Evolutionary conservation across 2,329 filamentous ascomycete species (phyloP).

Genomic region (Calonectria crousiana): DNA sequence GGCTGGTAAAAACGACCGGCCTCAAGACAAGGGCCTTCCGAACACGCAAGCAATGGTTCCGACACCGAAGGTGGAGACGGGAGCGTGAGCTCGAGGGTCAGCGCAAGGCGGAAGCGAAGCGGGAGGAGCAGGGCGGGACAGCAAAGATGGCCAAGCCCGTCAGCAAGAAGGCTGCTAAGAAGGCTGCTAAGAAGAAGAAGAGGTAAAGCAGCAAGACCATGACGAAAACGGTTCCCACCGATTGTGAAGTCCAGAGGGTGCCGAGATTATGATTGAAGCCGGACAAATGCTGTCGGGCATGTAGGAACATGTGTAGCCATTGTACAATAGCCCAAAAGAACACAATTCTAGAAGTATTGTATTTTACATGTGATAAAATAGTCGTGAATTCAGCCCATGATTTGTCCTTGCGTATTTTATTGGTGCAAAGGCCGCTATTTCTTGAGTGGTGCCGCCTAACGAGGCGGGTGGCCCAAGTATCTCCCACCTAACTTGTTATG

Average conservation of each 20-base stretch:
- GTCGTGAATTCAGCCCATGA: background rate
- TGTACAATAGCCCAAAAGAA: slow-evolving; percentile 37
- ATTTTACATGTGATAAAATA: slow-evolving; percentile 8
- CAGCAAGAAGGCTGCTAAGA: slow-evolving; percentile 54
- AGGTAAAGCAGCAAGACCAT: slow-evolving; percentile 38
- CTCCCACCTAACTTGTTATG: slow-evolving; percentile 10
- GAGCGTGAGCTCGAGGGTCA: slow-evolving; percentile 58
- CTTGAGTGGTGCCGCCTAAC: background rate
- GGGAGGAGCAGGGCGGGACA: slow-evolving; percentile 48
- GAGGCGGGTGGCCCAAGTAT: slow-evolving; percentile 19
- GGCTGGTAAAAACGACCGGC: slow-evolving; percentile 64
- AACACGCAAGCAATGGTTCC: slow-evolving; percentile 63
- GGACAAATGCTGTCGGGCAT: slow-evolving; percentile 22
- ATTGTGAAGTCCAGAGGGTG: background rate
- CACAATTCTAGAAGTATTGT: slow-evolving; percentile 24
- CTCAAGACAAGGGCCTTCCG: slow-evolving; percentile 62
- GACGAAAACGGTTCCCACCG: slow-evolving; percentile 2
- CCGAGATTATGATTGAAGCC: background rate
- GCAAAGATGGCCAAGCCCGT: slow-evolving; percentile 47
- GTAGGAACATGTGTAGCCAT: slow-evolving; percentile 44
- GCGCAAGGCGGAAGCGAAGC: slow-evolving; percentile 52
- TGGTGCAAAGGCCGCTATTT: background rate
- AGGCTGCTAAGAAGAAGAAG: slow-evolving; percentile 54
- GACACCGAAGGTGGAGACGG: slow-evolving; percentile 57
- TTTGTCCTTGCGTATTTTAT: background rate